Conservation (phyloP, 805 yeast genomes). For the Sungouiozyma ichnusensis region DNA sequence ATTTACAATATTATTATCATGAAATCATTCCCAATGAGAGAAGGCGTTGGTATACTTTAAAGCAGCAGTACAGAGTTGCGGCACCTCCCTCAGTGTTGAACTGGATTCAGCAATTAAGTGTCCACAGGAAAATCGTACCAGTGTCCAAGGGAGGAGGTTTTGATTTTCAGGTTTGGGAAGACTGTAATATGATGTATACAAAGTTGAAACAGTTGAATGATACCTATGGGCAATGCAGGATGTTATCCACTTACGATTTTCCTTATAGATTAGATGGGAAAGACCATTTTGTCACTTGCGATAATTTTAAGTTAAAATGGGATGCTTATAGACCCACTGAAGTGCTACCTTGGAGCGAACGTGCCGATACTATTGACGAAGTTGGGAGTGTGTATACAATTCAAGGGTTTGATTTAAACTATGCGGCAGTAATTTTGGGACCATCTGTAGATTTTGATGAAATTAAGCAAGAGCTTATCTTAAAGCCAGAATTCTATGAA, state of each 20-base stretch:
- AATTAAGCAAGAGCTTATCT: slow-evolving; percentile 25
- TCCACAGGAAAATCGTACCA: slow-evolving; percentile 26
- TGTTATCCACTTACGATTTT: slow-evolving; percentile 37
- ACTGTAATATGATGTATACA: slow-evolving; percentile 34
- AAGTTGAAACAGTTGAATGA: slow-evolving; percentile 24
- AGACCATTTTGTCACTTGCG: slow-evolving; percentile 36
- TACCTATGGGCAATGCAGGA: slow-evolving; percentile 33
- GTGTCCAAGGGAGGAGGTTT: slow-evolving; percentile 11
- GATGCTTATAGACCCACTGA: slow-evolving; percentile 35
- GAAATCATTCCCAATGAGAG: slow-evolving; percentile 11
- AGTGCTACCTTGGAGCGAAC: slow-evolving; percentile 36
- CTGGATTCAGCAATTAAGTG: slow-evolving; percentile 33
- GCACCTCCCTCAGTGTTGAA: slow-evolving; percentile 31
- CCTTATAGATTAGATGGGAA: slow-evolving; percentile 37
- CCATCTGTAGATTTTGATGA: slow-evolving; percentile 33
- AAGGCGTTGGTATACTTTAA: slow-evolving; percentile 25
- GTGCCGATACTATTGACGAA: slow-evolving; percentile 36
- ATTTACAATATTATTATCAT: slow-evolving; percentile 16
- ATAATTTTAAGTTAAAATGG: slow-evolving; percentile 36
- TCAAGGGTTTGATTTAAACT: slow-evolving; percentile 40
- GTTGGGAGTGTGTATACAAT: slow-evolving; percentile 40
- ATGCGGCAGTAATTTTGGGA: slow-evolving; percentile 38
- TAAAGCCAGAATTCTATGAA: slow-evolving; percentile 33
- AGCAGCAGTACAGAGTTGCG: slow-evolving; percentile 35
- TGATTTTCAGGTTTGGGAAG: slow-evolving; percentile 33